These are phyloP conservation scores for Brassica carinata DNA, from an alignment of 345 rosid species.

Conservation along the genomic window DNA sequence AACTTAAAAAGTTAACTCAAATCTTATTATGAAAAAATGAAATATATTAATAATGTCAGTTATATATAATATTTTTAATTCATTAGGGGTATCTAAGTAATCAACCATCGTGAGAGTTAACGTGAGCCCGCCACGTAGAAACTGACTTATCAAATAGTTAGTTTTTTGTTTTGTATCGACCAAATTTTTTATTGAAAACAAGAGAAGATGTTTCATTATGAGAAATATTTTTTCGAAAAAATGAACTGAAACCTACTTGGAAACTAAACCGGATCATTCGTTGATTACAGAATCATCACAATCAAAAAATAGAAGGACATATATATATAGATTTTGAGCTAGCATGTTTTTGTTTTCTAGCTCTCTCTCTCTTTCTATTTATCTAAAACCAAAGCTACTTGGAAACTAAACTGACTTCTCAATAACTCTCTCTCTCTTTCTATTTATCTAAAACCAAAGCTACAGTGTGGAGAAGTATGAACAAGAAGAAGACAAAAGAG, in stretches of 20 bases:
- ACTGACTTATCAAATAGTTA: neutral
- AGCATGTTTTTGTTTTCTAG: too few relatives aligned
- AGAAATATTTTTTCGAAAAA: neutral
- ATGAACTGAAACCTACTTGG: neutral
- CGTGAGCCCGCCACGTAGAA: too few relatives aligned
- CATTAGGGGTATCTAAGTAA: too few relatives aligned
- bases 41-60: too few relatives aligned
- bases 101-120: too few relatives aligned
- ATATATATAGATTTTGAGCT: too few relatives aligned
- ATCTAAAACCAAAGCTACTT: slow-evolving; percentile 36
- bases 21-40: too few relatives aligned
- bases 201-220: neutral
- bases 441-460: slow-evolving; percentile 37
- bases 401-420: too few relatives aligned
- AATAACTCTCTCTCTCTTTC: slow-evolving; percentile 4
- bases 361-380: neutral
- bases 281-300: neutral
- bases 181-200: neutral
- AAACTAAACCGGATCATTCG: neutral
- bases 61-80: too few relatives aligned
- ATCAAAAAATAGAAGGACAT: too few relatives aligned
- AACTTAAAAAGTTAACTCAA: too few relatives aligned
- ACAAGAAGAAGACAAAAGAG: slow-evolving; percentile 17
- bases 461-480: slow-evolving; percentile 12
- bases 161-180: neutral